A percentile compares a stretch with the other conserved stretches of the same genome.
Conservation (phyloP, 257 asterid genomes). For the Lycium ferocissimum region DNA sequence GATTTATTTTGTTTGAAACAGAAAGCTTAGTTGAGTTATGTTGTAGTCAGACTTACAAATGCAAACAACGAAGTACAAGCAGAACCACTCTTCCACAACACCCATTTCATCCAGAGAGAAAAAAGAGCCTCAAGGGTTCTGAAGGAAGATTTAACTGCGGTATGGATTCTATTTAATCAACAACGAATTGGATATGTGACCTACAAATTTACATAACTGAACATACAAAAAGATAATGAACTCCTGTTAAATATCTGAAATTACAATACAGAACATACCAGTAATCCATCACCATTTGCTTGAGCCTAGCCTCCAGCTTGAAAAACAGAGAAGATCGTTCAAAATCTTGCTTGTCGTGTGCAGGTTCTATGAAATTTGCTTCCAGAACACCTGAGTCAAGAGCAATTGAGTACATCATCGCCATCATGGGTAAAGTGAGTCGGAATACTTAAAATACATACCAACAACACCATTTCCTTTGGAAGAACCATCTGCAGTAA, state of each 20-base stretch:
- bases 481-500: slow-evolving; percentile 78
- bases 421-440: slow-evolving; percentile 13
- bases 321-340: slow-evolving; percentile 75
- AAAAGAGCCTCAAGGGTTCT: neutral
- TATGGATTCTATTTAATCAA: neutral
- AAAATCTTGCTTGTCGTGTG: slow-evolving; percentile 97
- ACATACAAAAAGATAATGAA: slow-evolving; percentile 19
- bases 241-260: slow-evolving; percentile 25
- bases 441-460: slow-evolving; percentile 42
- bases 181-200: slow-evolving; percentile 15
- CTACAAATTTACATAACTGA: slow-evolving; percentile 3
- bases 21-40: neutral
- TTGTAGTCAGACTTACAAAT: slow-evolving; percentile 6
- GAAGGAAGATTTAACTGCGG: neutral
- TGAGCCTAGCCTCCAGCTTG: slow-evolving; percentile 78
- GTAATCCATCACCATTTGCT: slow-evolving; percentile 79
- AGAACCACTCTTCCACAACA: neutral
- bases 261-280: slow-evolving; percentile 59
- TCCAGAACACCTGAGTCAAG: slow-evolving; percentile 80
- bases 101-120: neutral
- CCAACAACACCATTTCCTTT: slow-evolving; percentile 89
- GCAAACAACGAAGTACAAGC: slow-evolving; percentile 10
- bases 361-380: slow-evolving; percentile 94
- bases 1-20: neutral
- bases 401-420: slow-evolving; percentile 26